Percentiles rank a stretch among this genome's conserved stretches.
phyloP scores from a whole-genome alignment of 164 flowering plant genomes.

The Platanus orientalis region DNA sequence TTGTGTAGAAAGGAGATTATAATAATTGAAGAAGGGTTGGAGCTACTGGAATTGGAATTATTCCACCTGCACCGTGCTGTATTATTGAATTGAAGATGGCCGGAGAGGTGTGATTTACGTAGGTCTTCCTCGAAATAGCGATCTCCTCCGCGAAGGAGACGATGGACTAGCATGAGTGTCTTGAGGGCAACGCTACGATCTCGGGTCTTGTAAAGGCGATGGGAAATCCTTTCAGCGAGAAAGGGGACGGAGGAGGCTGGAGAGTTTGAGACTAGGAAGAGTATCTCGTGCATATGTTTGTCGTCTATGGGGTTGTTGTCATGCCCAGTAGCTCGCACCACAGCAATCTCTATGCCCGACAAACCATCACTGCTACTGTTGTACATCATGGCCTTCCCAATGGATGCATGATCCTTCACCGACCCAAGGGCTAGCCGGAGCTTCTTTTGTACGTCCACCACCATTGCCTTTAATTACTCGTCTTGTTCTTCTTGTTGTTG shows the following conservation, averaged over 20 bases:
- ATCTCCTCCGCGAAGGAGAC: slow-evolving; percentile 63
- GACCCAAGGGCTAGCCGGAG: slow-evolving; percentile 56
- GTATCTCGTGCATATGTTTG: slow-evolving; percentile 56
- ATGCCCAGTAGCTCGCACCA: slow-evolving; percentile 66
- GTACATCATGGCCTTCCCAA: slow-evolving; percentile 53
- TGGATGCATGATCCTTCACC: slow-evolving; percentile 66
- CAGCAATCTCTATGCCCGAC: slow-evolving; percentile 54
- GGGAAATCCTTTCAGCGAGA: slow-evolving; percentile 44
- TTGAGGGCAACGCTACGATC: slow-evolving; percentile 63
- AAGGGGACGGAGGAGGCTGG: slow-evolving; percentile 46
- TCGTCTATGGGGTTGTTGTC: slow-evolving; percentile 53
- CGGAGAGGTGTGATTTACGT: slow-evolving; percentile 26
- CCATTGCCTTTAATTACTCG: slow-evolving; percentile 9
- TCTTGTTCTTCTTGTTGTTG: no score
- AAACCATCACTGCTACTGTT: slow-evolving; percentile 27
- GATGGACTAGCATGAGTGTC: slow-evolving; percentile 53
- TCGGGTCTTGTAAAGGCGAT: slow-evolving; percentile 48
- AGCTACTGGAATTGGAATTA: no score
- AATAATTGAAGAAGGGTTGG: no score
- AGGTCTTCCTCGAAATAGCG: slow-evolving; percentile 53
- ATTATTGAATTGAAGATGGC: slow-evolving; percentile 38
- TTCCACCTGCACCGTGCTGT: slow-evolving; percentile 25
- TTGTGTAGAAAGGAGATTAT: slow-evolving; percentile 25
- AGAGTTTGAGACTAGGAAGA: slow-evolving; percentile 58
- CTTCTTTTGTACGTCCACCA: slow-evolving; percentile 30